Conservation (phyloP, 108 stramenopile genomes). For the Fragilaria crotonensis region DNA sequence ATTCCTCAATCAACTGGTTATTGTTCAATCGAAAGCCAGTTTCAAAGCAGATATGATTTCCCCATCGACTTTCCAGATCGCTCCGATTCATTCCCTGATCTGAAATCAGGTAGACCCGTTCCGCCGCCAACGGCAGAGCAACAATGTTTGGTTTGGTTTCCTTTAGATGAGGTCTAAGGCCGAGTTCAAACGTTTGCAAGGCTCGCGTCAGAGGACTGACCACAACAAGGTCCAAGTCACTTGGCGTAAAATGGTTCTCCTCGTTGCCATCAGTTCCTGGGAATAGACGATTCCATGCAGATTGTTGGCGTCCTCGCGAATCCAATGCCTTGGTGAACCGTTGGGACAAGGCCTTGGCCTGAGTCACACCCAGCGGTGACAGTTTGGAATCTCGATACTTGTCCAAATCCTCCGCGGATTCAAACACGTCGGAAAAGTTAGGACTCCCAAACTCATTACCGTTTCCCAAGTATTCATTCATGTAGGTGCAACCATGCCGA, state of each 20-base stretch:
- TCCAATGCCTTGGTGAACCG: neutral
- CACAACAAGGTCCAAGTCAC: constrained; percentile 34
- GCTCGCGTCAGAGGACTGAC: constrained; percentile 48
- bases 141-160: constrained; percentile 15
- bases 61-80: constrained; percentile 18
- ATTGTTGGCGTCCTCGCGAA: neutral
- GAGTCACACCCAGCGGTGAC: constrained; percentile 20
- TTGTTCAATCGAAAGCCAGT: constrained; percentile 11
- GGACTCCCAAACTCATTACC: constrained; percentile 37
- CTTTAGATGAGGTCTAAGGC: constrained; percentile 18
- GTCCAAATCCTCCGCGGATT: constrained; percentile 1
- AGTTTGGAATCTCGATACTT: constrained; percentile 38
- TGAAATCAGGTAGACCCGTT: constrained; percentile 49
- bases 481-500: constrained; percentile 52
- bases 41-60: constrained; percentile 30
- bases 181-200: constrained; percentile 40
- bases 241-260: neutral
- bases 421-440: constrained; percentile 45
- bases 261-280: neutral
- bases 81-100: constrained; percentile 30
- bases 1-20: neutral
- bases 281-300: neutral
- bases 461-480: constrained; percentile 47
- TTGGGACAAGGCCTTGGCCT: constrained; percentile 21
- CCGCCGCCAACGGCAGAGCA: constrained; percentile 37